These are phyloP conservation scores for Globisporangium recalcitrans DNA, from an alignment of 352 stramenopile species.

Conservation along the genomic window DNA sequence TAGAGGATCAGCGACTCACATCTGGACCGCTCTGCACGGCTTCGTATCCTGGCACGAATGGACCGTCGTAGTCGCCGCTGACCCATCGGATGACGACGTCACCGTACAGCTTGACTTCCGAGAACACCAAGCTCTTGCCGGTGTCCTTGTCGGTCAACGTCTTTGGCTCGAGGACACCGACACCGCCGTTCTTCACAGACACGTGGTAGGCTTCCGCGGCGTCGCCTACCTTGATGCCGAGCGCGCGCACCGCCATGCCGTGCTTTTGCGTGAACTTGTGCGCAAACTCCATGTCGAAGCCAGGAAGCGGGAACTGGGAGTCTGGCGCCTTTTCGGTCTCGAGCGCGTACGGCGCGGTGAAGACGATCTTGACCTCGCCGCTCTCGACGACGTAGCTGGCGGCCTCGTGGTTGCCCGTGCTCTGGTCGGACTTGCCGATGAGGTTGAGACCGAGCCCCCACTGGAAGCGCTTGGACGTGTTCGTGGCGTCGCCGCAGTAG, in stretches of 20 bases:
- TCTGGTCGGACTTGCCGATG: slow-evolving; percentile 82
- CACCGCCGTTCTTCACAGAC: slow-evolving; percentile 67
- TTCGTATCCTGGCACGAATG: slow-evolving; percentile 80
- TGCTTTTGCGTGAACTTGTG: slow-evolving; percentile 82
- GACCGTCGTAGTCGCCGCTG: slow-evolving; percentile 66
- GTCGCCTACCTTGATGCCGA: slow-evolving; percentile 81
- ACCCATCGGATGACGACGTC: slow-evolving; percentile 87
- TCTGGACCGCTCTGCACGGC: slow-evolving; percentile 26
- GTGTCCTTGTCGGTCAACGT: slow-evolving; percentile 52
- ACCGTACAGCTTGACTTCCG: slow-evolving; percentile 85
- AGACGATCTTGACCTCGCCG: slow-evolving; percentile 77
- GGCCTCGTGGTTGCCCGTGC: slow-evolving; percentile 81
- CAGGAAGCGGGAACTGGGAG: slow-evolving; percentile 45
- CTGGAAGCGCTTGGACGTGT: slow-evolving; percentile 68
- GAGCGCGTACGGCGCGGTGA: slow-evolving; percentile 85
- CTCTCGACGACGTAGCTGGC: slow-evolving; percentile 85
- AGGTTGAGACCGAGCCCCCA: slow-evolving; percentile 82
- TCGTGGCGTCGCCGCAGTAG: slow-evolving; percentile 77
- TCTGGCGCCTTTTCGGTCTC: slow-evolving; percentile 54
- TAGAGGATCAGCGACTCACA: too few relatives aligned
- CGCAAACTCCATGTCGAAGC: slow-evolving; percentile 60
- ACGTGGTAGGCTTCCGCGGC: slow-evolving; percentile 71
- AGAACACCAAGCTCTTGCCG: slow-evolving; percentile 51
- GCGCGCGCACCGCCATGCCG: slow-evolving; percentile 68
- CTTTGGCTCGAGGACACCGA: slow-evolving; percentile 50